A percentile compares a stretch with the other conserved stretches of the same genome.
Evolutionary conservation across 805 yeast species (phyloP).

Genomic region (Jamesozyma lodderae): DNA sequence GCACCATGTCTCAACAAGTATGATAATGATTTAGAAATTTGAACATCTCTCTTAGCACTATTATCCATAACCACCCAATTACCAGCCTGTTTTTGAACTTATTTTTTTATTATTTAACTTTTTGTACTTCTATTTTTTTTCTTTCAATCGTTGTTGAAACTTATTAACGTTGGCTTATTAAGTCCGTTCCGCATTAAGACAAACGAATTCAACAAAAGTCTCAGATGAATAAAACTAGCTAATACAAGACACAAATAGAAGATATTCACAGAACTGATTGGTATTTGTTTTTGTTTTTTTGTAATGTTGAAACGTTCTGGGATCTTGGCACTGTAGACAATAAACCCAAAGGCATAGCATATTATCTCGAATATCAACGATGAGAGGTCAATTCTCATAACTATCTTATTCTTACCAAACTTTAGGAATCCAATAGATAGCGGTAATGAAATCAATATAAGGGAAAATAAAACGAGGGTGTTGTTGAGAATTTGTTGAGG

Average conservation of each 20-base stretch:
- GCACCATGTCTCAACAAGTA: constrained; percentile 86
- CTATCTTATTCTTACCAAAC: constrained; percentile 42
- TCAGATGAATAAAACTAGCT: constrained; percentile 65
- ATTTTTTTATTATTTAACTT: background rate
- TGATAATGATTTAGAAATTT: constrained; percentile 66
- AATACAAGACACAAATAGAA: constrained; percentile 63
- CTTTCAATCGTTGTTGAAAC: constrained; percentile 6
- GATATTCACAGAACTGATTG: constrained; percentile 52
- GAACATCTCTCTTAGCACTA: constrained; percentile 35
- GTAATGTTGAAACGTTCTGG: constrained; percentile 53
- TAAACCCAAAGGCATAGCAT: constrained; percentile 64
- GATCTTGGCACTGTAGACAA: constrained; percentile 57
- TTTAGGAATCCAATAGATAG: constrained; percentile 42
- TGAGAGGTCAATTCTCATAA: constrained; percentile 40
- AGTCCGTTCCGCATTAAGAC: constrained; percentile 23
- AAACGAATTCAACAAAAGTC: constrained; percentile 50
- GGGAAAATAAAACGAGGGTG: constrained; percentile 53
- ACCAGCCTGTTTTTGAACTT: background rate
- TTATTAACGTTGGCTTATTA: constrained; percentile 16
- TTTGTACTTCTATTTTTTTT: background rate
- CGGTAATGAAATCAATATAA: constrained; percentile 60
- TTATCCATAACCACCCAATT: background rate
- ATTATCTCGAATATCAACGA: constrained; percentile 58
- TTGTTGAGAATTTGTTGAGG: constrained; percentile 53
- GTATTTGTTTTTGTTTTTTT: constrained; percentile 15